Base-by-base conservation (phyloP, 164 flowering plant species). In the Nymphaea colorata region DNA sequence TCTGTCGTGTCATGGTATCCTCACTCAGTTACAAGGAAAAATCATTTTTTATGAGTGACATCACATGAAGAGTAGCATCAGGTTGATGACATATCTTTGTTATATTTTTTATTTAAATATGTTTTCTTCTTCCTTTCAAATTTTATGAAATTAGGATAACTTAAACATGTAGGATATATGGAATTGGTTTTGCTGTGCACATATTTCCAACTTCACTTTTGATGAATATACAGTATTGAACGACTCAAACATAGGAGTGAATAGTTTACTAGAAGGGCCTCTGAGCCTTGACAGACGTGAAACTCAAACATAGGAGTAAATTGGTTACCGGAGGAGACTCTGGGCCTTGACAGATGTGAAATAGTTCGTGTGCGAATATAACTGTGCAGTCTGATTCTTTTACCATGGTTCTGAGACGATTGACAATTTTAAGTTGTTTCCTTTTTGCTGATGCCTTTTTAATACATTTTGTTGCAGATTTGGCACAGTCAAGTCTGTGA, bases 401-500 rank as follows among this genome's bases (percentile, higher is more conserved):
- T 25, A 25, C 1, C 36, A 1, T 51, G 14, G 12, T 51, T 51
- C 57, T 51, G 14, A 15, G 57, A 10, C 5, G 8, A 10, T 51
- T 51, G 14, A 15, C 57, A 5, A 51, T 51, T 51, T 25, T 0
- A 25, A 25, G 36, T 25, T 25, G 36, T 15, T 15, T 51, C 3
- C 8, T 51, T 7, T 51, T 51, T 47, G 8, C 57, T 51, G 57
- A 51, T 8, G 57, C 15, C 57, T 51, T 51, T 51, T 51, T 10
- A 5, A 51, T 10, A 8, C 57, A 7, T 51, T 51, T 51, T 70
- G 42, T 11, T 84, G 82, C 85, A 94, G 99, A 85, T 91, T 90
- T 84, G 99, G 99, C 55, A 72, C 87, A 43, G 85, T 94, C 47
- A 85, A 82, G 76, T 85, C 96, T 36, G 61, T 90, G 42, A 82